Percentiles rank a stretch among this genome's conserved stretches.
Evolutionary conservation across 1,284 basidiomycete species (phyloP).

Genomic region (Acaromyces ingoldii): DNA sequence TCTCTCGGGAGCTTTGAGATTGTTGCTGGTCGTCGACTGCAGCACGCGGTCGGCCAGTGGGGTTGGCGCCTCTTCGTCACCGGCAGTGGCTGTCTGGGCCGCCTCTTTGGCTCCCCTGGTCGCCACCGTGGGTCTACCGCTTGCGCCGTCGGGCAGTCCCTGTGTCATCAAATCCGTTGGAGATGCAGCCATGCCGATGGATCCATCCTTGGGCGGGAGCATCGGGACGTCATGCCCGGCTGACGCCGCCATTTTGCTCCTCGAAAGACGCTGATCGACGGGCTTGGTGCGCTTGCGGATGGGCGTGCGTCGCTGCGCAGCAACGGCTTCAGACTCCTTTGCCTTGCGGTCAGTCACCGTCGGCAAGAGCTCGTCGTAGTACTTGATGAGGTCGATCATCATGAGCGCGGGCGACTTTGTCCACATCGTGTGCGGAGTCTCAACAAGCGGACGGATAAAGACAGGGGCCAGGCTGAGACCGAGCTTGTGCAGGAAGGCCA

Average conservation of each 20-base stretch:
- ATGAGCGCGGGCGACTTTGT: constrained; percentile 68
- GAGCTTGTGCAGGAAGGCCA: constrained; percentile 76
- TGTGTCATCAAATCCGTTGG: not conserved
- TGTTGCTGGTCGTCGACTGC: not conserved
- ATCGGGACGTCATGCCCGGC: constrained; percentile 53
- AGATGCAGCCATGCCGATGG: not conserved
- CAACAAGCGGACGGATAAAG: constrained; percentile 73
- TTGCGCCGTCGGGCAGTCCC: not conserved
- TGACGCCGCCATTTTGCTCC: constrained; percentile 56
- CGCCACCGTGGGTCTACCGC: constrained; percentile 29
- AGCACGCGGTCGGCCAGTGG: constrained; percentile 51
- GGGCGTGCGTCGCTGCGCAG: constrained; percentile 61
- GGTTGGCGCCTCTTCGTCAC: constrained; percentile 36
- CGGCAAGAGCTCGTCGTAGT: constrained; percentile 72
- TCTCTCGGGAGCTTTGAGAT: constrained; percentile 10
- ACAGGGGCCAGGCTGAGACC: constrained; percentile 76
- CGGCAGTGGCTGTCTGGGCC: constrained; percentile 46
- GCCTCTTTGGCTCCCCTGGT: constrained; percentile 47
- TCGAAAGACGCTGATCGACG: constrained; percentile 64
- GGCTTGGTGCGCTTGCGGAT: constrained; percentile 78
- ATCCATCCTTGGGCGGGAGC: not conserved
- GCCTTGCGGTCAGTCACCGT: constrained; percentile 76
- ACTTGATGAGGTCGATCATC: constrained; percentile 69
- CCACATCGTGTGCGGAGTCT: constrained; percentile 77
- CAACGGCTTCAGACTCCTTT: constrained; percentile 64